Evolutionary conservation across 768 basidiomycete species (phyloP), one percentile per base, ranked within the genome.

Genomic region (Xerocomellus chrysenteron): DNA sequence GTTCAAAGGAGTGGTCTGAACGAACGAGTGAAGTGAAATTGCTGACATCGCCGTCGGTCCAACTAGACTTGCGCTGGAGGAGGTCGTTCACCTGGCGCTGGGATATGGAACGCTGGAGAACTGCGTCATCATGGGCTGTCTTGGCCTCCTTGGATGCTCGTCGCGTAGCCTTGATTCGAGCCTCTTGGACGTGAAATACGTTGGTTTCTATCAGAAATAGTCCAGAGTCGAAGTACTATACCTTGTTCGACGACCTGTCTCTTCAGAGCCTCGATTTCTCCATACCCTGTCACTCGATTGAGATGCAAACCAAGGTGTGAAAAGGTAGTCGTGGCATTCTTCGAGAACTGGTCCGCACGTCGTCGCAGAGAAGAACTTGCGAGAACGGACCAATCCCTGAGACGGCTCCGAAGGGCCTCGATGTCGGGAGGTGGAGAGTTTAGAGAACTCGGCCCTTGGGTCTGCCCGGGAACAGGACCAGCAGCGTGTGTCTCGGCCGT

Each of bases 11-110:
- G 65, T 98, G 97, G 73, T 98, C 97, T 66, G 90, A 81, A 44
- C 91, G 85, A 36, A 99, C 92, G 57, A 99, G 85, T 45, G 82
- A 80, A 0, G 97, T 98, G 76, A 98, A 98, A 24, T 87, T 80
- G 37, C 80, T 72, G 43, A 99, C 92, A 70, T 98, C 97, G 55
- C 77, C 67, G 65, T 93, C 92, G n/a, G 80, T 85, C 97, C 97
- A 99, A n/a, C 73, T 77, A 1, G 88, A 88, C 76, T 98, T 98
- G 56, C 97, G 92, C 70, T 94, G 90, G 16, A 98, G 76, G 3
- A 99, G 83, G 68, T 95, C 91, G 73, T 98, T 98, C 50, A 97
- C 92, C 71, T 96, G 90, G n/a, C 91, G 85, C 70, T 99, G 96
- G 5, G 92, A 92, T 43, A 85, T 80, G 10, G 92, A 87, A 6